Conservation (phyloP, 2,329 filamentous ascomycete genomes). For the Corynespora cassiicola region DNA sequence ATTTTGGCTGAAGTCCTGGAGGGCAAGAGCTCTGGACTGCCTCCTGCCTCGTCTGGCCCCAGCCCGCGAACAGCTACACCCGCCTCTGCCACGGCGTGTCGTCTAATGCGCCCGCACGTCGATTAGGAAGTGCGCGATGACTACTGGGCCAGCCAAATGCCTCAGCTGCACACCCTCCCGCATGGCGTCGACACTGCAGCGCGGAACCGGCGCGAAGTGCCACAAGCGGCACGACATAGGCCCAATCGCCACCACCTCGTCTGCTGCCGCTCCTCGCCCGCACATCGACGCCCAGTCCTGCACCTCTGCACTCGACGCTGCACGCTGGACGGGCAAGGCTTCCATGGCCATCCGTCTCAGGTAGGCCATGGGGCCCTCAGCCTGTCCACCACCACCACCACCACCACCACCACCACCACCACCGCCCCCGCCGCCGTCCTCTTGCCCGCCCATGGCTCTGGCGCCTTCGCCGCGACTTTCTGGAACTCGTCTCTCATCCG, state of each 20-base stretch:
- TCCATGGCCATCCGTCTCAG: too few relatives aligned
- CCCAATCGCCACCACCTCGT: slow-evolving; percentile 2
- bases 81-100: background rate
- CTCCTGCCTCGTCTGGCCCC: too few relatives aligned
- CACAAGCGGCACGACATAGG: slow-evolving; percentile 1
- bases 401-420: too few relatives aligned
- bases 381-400: too few relatives aligned
- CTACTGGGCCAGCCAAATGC: background rate
- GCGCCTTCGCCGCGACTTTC: too few relatives aligned
- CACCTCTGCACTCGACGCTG: background rate
- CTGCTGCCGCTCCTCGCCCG: background rate
- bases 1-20: too few relatives aligned
- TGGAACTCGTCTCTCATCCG: too few relatives aligned
- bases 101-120: slow-evolving; percentile 1
- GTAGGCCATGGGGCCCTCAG: too few relatives aligned
- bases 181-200: slow-evolving; percentile 1
- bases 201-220: slow-evolving; percentile 4
- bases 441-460: too few relatives aligned
- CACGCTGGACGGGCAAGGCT: background rate
- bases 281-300: background rate
- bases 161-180: background rate
- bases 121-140: background rate
- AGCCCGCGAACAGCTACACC: slow-evolving; percentile 2
- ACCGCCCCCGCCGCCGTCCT: too few relatives aligned
- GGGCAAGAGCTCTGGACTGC: too few relatives aligned